phyloP scores from a whole-genome alignment of 305 asterid genomes.

The Galium porrigens region DNA sequence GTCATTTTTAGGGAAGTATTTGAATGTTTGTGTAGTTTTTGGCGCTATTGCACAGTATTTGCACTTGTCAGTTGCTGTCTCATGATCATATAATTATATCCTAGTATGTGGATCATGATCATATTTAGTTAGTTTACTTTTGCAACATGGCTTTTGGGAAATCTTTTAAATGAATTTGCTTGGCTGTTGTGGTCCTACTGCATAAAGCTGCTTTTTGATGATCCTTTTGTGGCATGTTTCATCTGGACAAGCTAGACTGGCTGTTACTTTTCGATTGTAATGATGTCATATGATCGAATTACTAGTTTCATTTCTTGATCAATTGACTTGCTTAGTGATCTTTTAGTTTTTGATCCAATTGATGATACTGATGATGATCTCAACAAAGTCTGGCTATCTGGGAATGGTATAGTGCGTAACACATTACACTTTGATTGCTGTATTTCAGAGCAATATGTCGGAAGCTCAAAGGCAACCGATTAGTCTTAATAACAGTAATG shows the following conservation, averaged over 20 bases:
- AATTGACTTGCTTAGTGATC: not conserved
- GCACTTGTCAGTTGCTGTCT: not conserved
- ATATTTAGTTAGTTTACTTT: not conserved
- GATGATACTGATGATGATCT: not conserved
- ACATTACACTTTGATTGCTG: not conserved
- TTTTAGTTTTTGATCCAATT: not conserved
- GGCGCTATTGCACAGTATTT: not conserved
- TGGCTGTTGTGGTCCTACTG: constrained; percentile 4
- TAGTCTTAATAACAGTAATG: constrained; percentile 29
- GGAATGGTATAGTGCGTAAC: not conserved
- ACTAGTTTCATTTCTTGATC: not conserved
- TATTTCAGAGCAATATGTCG: constrained; percentile 57
- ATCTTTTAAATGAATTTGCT: not conserved
- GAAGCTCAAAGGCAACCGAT: constrained; percentile 75
- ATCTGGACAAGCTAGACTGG: not conserved
- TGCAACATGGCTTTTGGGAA: not conserved
- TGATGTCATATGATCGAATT: not conserved
- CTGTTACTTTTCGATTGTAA: not conserved
- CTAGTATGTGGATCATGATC: constrained; percentile 6
- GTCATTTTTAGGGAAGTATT: not conserved
- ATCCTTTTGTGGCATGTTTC: constrained; percentile 9
- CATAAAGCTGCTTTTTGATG: constrained; percentile 1
- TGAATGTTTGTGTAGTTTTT: constrained; percentile 10
- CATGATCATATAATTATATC: not conserved
- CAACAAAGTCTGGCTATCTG: constrained; percentile 1